Evolutionary conservation across 768 basidiomycete species (phyloP).

Genomic region (Leucosporidium scottii): DNA sequence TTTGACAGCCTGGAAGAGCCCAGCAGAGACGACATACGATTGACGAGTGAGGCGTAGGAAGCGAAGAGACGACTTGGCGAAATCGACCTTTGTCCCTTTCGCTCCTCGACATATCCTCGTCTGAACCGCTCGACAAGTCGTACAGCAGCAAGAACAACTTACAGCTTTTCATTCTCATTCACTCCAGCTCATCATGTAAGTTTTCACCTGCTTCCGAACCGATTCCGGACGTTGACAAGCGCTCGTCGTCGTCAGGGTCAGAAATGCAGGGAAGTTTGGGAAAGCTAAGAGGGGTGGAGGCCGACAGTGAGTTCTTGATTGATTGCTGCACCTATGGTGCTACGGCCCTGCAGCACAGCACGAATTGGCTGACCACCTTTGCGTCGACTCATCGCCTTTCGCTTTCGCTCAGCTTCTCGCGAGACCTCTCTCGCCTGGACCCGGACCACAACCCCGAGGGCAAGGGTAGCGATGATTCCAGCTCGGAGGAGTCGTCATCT

Average conservation of each 20-base stretch:
- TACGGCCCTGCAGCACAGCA: not conserved
- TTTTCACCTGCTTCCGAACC: too few relatives aligned
- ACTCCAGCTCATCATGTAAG: too few relatives aligned
- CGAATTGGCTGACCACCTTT: not conserved
- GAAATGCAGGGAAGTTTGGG: conserved; percentile 2
- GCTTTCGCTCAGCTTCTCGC: conserved; percentile 2
- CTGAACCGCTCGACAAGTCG: too few relatives aligned
- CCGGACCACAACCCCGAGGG: not conserved
- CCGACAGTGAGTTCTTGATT: not conserved
- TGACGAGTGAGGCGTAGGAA: too few relatives aligned
- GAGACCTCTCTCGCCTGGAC: conserved; percentile 8
- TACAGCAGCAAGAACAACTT: too few relatives aligned
- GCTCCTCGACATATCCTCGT: too few relatives aligned
- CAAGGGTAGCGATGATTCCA: not conserved
- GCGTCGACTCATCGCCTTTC: not conserved
- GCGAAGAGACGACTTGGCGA: too few relatives aligned
- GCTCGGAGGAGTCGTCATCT: conserved; percentile 32
- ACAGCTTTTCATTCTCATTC: too few relatives aligned
- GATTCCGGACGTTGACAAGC: not conserved
- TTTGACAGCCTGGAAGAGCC: too few relatives aligned
- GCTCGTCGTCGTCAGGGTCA: not conserved
- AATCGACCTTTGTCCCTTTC: too few relatives aligned
- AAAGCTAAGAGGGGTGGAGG: conserved; percentile 7
- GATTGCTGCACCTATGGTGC: too few relatives aligned
- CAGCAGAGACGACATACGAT: too few relatives aligned